phyloP scores from a whole-genome alignment of 305 asterid genomes.

The Caryopteris hybrid region DNA sequence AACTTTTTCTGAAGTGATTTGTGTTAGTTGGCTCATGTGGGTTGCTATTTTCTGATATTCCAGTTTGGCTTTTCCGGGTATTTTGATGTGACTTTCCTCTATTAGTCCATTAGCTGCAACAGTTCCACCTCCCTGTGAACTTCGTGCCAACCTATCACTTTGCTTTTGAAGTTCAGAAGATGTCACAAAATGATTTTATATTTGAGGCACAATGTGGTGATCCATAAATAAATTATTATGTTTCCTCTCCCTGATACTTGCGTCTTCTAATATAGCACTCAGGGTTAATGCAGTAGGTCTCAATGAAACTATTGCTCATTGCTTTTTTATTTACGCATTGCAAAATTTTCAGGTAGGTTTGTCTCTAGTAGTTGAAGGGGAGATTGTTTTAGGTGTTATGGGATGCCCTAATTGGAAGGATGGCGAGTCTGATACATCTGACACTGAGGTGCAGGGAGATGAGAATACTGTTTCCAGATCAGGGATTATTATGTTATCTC shows the following conservation, averaged over 20 bases:
- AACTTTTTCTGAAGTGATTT: not conserved
- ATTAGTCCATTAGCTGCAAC: not conserved
- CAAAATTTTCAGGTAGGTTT: slow-evolving; percentile 74
- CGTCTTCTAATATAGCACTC: not conserved
- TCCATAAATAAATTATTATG: not conserved
- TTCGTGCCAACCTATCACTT: too few relatives aligned
- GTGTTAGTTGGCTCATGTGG: not conserved
- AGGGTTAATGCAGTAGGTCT: slow-evolving; percentile 2
- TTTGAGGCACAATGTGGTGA: not conserved
- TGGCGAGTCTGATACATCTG: slow-evolving; percentile 24
- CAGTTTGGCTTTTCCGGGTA: not conserved
- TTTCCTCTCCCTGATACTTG: not conserved
- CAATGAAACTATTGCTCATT: not conserved
- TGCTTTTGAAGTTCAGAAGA: not conserved
- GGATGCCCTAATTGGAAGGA: slow-evolving; percentile 92
- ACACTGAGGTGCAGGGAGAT: slow-evolving; percentile 24
- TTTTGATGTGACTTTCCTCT: not conserved
- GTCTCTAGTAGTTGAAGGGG: slow-evolving; percentile 87
- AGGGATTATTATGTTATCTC: slow-evolving; percentile 82
- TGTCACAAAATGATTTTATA: not conserved
- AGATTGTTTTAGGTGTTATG: slow-evolving; percentile 92
- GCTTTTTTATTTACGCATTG: not conserved
- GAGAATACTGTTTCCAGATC: slow-evolving; percentile 31
- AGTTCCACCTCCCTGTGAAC: too few relatives aligned
- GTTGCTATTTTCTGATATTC: not conserved